Evolutionary conservation across 176 grass and related monocot species (phyloP).

Genomic region (Triticum urartu): DNA sequence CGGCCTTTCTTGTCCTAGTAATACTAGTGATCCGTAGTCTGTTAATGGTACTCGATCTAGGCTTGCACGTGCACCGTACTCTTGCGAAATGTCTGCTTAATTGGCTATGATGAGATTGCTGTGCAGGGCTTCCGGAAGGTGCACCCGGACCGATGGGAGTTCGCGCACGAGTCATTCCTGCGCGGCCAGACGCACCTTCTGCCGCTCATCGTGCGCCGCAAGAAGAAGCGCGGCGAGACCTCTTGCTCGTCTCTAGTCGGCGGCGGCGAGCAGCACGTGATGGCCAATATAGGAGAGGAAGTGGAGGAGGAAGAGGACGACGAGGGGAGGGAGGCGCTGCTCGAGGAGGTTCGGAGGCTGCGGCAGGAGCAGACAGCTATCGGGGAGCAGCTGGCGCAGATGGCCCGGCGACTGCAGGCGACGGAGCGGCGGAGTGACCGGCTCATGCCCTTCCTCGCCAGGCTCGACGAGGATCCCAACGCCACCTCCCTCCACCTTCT

Average conservation of each 20-base stretch:
- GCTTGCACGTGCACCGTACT: not conserved
- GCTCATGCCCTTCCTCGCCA: constrained; percentile 62
- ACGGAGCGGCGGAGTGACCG: constrained; percentile 52
- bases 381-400: constrained; percentile 51
- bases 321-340: constrained; percentile 9
- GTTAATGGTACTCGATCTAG: too few relatives aligned
- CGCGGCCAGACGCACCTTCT: constrained; percentile 62
- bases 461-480: constrained; percentile 49
- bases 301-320: not conserved
- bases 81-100: too few relatives aligned
- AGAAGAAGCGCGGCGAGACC: constrained; percentile 34
- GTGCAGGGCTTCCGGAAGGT: constrained; percentile 77
- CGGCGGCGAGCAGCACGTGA: not conserved
- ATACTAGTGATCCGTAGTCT: too few relatives aligned
- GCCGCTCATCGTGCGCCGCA: constrained; percentile 45
- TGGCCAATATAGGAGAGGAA: not conserved
- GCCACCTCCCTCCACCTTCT: constrained; percentile 36
- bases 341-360: constrained; percentile 46
- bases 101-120: not conserved
- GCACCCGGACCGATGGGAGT: constrained; percentile 73
- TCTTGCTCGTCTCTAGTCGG: not conserved
- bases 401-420: constrained; percentile 52
- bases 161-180: constrained; percentile 73
- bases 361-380: constrained; percentile 56
- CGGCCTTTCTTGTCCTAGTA: too few relatives aligned